Conservation (phyloP, 2,329 filamentous ascomycete genomes). For the Periglandula ipomoeae region DNA sequence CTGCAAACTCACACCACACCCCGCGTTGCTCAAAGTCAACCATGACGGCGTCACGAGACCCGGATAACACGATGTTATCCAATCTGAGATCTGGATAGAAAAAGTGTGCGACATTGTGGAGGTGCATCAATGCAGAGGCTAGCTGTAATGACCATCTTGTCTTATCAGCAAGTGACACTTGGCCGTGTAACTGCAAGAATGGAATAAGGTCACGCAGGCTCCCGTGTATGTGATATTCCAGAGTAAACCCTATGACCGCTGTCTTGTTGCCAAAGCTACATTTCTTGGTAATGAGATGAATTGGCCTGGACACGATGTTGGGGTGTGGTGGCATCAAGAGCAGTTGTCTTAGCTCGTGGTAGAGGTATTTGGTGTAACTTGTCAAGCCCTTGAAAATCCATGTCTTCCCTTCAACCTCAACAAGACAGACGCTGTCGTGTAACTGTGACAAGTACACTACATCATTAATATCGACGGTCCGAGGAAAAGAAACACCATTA, state of each 20-base stretch:
- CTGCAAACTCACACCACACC: slow-evolving; percentile 52
- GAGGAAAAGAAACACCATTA: slow-evolving; percentile 30
- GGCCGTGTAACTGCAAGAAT: slow-evolving; percentile 36
- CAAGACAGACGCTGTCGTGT: slow-evolving; percentile 51
- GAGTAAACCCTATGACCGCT: slow-evolving; percentile 47
- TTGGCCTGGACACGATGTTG: slow-evolving; percentile 42
- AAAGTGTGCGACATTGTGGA: slow-evolving; percentile 33
- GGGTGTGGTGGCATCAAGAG: slow-evolving; percentile 42
- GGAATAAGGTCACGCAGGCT: slow-evolving; percentile 47
- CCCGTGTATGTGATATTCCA: slow-evolving; percentile 44
- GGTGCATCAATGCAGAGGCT: slow-evolving; percentile 39
- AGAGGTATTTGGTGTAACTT: slow-evolving; percentile 49
- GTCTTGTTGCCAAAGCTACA: slow-evolving; percentile 47
- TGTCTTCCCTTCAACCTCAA: slow-evolving; percentile 30
- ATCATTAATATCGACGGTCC: slow-evolving; percentile 37
- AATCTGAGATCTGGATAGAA: slow-evolving; percentile 52
- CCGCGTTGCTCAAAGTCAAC: slow-evolving; percentile 55
- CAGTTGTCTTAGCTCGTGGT: slow-evolving; percentile 50
- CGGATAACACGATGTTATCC: slow-evolving; percentile 48
- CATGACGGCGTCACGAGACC: slow-evolving; percentile 39
- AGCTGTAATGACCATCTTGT: slow-evolving; percentile 46
- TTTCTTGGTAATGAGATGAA: slow-evolving; percentile 45
- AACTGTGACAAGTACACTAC: slow-evolving; percentile 44
- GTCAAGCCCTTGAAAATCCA: slow-evolving; percentile 51
- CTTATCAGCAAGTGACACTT: slow-evolving; percentile 33